phyloP scores from a whole-genome alignment of 2,329 filamentous ascomycete genomes.

The Aureobasidium namibiae region DNA sequence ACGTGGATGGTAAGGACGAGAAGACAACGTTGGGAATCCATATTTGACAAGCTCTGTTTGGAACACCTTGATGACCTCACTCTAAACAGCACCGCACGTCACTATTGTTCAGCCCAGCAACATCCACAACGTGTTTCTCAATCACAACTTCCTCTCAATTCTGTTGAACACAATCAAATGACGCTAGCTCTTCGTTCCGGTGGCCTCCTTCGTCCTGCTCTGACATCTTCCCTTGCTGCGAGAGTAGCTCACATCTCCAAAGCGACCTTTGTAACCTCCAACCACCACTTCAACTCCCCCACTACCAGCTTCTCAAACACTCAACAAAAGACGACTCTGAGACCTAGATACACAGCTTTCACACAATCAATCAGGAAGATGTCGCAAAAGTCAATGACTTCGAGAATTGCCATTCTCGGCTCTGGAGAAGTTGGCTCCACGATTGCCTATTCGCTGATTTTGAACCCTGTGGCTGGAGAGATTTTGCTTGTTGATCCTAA shows the following conservation, averaged over 20 bases:
- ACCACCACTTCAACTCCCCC: not conserved
- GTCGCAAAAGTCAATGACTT: constrained; percentile 11
- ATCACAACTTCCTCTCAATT: not conserved
- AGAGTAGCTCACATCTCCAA: not conserved
- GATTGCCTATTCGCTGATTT: constrained; percentile 44
- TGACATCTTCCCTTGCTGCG: not conserved
- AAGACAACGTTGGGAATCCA: not conserved
- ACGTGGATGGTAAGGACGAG: not conserved
- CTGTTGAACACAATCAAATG: constrained; percentile 1
- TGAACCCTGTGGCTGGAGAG: constrained; percentile 42
- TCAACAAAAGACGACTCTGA: not conserved
- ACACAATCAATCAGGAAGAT: not conserved
- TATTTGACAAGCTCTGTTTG: not conserved
- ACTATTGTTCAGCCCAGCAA: not conserved
- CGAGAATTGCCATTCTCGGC: constrained; percentile 41
- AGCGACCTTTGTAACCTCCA: constrained; percentile 2
- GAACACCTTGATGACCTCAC: not conserved
- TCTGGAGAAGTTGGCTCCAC: constrained; percentile 45
- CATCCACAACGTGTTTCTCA: not conserved
- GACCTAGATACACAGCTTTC: not conserved
- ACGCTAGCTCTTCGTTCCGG: not conserved
- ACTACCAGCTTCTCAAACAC: not conserved
- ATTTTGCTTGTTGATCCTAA: constrained; percentile 48
- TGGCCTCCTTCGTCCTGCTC: not conserved
- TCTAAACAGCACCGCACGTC: too few relatives aligned